Evolutionary conservation across 2,329 filamentous ascomycete species (phyloP).

Genomic region (Colletotrichum destructivum): DNA sequence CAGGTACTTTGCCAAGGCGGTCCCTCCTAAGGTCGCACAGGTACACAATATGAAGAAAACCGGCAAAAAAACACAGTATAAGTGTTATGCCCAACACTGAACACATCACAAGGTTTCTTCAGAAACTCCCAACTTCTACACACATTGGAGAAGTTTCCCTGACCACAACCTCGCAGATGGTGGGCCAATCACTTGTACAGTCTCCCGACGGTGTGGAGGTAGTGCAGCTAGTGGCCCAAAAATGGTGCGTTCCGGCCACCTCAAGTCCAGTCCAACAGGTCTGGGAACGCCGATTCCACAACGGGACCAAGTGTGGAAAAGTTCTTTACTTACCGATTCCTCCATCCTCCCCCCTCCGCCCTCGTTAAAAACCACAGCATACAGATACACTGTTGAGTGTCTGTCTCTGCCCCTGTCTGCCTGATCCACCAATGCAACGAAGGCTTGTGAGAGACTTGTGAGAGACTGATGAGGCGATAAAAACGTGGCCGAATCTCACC

Average conservation of each 20-base stretch:
- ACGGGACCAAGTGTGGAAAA: not conserved
- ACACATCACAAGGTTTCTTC: no score
- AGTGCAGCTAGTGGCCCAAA: not conserved
- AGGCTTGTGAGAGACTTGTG: not conserved
- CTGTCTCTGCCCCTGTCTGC: not conserved
- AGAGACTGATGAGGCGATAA: not conserved
- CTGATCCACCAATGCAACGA: not conserved
- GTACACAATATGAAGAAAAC: no score
- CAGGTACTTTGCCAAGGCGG: no score
- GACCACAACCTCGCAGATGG: not conserved
- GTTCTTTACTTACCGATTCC: not conserved
- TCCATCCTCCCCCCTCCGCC: not conserved
- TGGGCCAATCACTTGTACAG: not conserved
- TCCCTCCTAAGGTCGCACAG: no score
- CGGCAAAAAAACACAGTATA: no score
- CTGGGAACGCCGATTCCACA: no score
- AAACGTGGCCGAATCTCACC: not conserved
- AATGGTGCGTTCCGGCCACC: not conserved
- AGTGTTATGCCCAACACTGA: no score
- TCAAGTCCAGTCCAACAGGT: not conserved
- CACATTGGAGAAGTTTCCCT: not conserved
- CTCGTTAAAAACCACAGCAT: not conserved
- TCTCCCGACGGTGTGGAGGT: not conserved
- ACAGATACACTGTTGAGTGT: not conserved
- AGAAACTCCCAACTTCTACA: not conserved